Base-by-base conservation (phyloP, 73 alveolate species). In the Blepharisma stoltei region DNA sequence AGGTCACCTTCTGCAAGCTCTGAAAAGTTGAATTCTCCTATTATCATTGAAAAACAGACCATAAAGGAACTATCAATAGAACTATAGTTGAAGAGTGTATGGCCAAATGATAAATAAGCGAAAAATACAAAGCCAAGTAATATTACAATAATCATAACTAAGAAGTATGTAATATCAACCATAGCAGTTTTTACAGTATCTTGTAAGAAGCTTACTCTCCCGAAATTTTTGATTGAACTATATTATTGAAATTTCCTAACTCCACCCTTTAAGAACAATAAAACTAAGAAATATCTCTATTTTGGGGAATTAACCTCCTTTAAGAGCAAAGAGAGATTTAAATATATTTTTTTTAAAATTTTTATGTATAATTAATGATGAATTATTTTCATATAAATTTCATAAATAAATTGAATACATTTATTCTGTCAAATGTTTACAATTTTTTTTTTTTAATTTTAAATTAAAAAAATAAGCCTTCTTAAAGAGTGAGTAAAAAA, bases 91-190 rank as follows among this genome's bases (percentile, higher is more conserved):
- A 18, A 11, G 46, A 84, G 21, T 6, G 66, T 50, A 14, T 82
- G 83, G 6, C 95, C 95, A 54, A 88, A 88, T 45, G 86, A 67
- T 14, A 88, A 43, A 71, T 84, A 78, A 6, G 90, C 89, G 83
- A 88, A 67, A 9, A 86, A 82, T 6, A 84, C 92, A 70, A 88
- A 88, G 1, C 95, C 95, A 14, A 85, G 53, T 21, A 88, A 27
- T 38, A 88, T 71, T 46, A 83, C 47, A 23, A 80, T 78, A 49
- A 84, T 49, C 75, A 88, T 80, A 46, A 88, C 50, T 54, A 88
- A 55, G 80, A 88, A 88, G 69, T 88, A 88, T 55, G 55, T 50
- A 20, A 81, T 84, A 38, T 88, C 95, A 54, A 60, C 76, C 55
- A 83, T 84, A 5, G 92, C 82, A 14, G 21, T 53, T 37, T n/a